Base-by-base conservation (phyloP, 495 filamentous ascomycete species). In the Parathielavia hyrcaniae region DNA sequence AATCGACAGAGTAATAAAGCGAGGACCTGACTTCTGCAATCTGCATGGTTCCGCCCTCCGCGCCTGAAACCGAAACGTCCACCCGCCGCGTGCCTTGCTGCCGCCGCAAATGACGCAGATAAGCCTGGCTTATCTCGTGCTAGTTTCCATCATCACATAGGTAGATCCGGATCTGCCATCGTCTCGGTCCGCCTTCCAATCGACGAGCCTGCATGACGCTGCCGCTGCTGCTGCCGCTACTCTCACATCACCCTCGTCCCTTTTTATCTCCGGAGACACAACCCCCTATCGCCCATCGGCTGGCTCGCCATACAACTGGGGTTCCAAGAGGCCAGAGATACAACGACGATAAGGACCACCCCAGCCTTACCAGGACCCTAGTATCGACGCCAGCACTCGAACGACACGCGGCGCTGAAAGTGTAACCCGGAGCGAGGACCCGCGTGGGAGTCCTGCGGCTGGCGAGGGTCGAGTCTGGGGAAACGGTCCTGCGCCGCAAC, bases 91-190 rank as follows among this genome's bases (percentile, higher is more conserved):
- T 54, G 50, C 54, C 53, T 50, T 63, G 41, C 59, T 57, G 43
- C 22, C 59, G 53, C 61, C 55, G 50, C 69, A 69, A 75, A 79
- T 78, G 77, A 78, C 77, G 77, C 73, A 71, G 70, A 75, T 75
- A 77, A 75, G 67, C 72, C 69, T 71, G 64, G 65, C 75, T 77
- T 76, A 79, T 78, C 76, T 79, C 49, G 73, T 75, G 61, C 72
- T 79, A 52, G 77, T 64, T 60, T 76, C 77, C 50, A 71, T 78
- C 66, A 64, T 77, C 65, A 79, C 77, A 62, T 78, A 77, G n/a
- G n/a, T n/a, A n/a, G 67, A 67, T 62, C 61, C 22, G 35, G 20
- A 16, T 55, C 61, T 35, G 36, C 53, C 50, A 46, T 55, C 48
- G 55, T 55, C 62, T 50, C 32, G 47, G 40, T 39, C 59, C 58